phyloP scores from a whole-genome alignment of 768 basidiomycete species.

The Clitopilus hobsonii region DNA sequence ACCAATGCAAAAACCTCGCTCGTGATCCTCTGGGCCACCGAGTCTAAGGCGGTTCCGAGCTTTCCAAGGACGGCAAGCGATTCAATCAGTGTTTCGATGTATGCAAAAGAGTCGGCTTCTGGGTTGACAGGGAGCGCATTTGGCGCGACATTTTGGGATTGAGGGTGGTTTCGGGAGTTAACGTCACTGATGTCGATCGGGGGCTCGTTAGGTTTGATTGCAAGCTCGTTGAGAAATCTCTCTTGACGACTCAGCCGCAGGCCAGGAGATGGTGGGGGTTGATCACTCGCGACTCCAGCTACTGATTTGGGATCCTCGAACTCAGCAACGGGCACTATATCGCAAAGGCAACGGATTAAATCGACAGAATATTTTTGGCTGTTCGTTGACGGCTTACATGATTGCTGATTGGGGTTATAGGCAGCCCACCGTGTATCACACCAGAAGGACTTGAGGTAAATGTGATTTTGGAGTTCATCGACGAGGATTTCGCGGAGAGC shows the following conservation, averaged over 20 bases:
- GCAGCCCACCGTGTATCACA: slow-evolving; percentile 90
- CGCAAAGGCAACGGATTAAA: too few species aligned
- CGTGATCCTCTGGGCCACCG: slow-evolving; percentile 75
- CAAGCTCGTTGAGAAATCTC: slow-evolving; percentile 60
- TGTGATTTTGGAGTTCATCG: slow-evolving; percentile 92
- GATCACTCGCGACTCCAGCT: slow-evolving; percentile 21
- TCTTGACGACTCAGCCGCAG: slow-evolving; percentile 46
- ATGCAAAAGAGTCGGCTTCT: slow-evolving; percentile 89
- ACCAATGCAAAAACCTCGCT: slow-evolving; percentile 82
- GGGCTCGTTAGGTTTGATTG: slow-evolving; percentile 72
- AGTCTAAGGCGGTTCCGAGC: slow-evolving; percentile 79
- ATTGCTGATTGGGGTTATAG: slow-evolving; percentile 75
- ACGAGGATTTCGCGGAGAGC: slow-evolving; percentile 88
- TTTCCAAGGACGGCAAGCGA: slow-evolving; percentile 90
- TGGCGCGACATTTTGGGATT: slow-evolving; percentile 10
- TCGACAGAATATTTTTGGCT: too few species aligned
- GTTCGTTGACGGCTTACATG: too few species aligned
- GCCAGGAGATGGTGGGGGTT: slow-evolving; percentile 34
- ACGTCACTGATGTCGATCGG: slow-evolving; percentile 60
- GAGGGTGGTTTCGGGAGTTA: slow-evolving; percentile 16
- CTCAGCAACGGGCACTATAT: slow-evolving; percentile 60
- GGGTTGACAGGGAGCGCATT: slow-evolving; percentile 49
- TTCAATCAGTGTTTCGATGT: slow-evolving; percentile 90
- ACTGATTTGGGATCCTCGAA: slow-evolving; percentile 46
- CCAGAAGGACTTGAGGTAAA: slow-evolving; percentile 97